phyloP scores from a whole-genome alignment of 495 filamentous ascomycete genomes.

The Daldinia decipiens region DNA sequence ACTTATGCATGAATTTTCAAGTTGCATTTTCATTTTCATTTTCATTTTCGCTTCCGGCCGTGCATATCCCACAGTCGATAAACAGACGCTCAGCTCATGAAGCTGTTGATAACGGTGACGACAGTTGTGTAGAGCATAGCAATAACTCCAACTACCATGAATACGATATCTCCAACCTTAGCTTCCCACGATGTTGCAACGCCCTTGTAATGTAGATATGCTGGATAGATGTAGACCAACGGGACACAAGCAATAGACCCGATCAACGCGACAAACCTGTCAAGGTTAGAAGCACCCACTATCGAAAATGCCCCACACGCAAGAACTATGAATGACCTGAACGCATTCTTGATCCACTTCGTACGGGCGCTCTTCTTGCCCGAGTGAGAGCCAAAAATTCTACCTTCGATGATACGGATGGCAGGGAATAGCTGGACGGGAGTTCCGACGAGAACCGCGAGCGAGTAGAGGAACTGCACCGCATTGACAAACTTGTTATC shows the following conservation, averaged over 20 bases:
- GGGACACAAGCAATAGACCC: slow-evolving; percentile 77
- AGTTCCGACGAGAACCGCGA: slow-evolving; percentile 69
- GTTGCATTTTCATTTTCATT: slow-evolving; percentile 14
- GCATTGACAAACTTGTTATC: slow-evolving; percentile 69
- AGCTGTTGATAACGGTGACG: slow-evolving; percentile 62
- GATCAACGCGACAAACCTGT: slow-evolving; percentile 72
- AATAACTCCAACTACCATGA: slow-evolving; percentile 65
- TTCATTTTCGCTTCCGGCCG: background rate
- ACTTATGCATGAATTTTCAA: slow-evolving; percentile 7
- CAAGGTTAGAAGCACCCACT: slow-evolving; percentile 66
- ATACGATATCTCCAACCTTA: slow-evolving; percentile 62
- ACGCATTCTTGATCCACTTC: slow-evolving; percentile 75
- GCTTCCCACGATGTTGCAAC: slow-evolving; percentile 60
- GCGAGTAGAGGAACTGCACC: slow-evolving; percentile 72
- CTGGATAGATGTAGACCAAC: slow-evolving; percentile 94
- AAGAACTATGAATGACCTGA: slow-evolving; percentile 60
- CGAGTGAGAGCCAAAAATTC: slow-evolving; percentile 63
- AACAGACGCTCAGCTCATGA: slow-evolving; percentile 40
- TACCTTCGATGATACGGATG: slow-evolving; percentile 67
- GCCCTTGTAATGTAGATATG: slow-evolving; percentile 68
- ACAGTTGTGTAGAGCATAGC: slow-evolving; percentile 72
- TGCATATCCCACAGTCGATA: background rate
- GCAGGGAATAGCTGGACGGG: slow-evolving; percentile 74
- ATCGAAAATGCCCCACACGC: slow-evolving; percentile 63
- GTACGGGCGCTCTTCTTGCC: slow-evolving; percentile 63